Conservation (phyloP, 805 yeast genomes). For the Candida quercuum region DNA sequence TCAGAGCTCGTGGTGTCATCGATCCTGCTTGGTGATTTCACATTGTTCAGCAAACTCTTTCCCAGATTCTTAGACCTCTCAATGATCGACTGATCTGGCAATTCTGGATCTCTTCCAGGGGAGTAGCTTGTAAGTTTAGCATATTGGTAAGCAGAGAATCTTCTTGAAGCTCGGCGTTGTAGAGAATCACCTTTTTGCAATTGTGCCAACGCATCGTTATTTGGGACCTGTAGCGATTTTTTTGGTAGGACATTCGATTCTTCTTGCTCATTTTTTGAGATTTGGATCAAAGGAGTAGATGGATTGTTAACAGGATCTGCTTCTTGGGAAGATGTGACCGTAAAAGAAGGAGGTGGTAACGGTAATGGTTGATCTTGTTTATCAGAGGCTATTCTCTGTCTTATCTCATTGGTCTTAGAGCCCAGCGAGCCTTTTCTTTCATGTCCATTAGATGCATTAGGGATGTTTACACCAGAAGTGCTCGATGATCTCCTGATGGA, state of each 20-base stretch:
- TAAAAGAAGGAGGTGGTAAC: neutral
- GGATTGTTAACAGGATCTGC: too few relatives aligned
- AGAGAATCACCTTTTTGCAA: constrained; percentile 78
- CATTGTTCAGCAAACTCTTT: too few relatives aligned
- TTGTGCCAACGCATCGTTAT: constrained; percentile 61
- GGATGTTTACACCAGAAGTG: constrained; percentile 1
- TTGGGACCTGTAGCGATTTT: neutral
- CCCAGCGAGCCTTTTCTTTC: neutral
- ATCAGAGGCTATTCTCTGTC: neutral
- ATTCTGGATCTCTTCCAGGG: constrained; percentile 24
- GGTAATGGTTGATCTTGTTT: neutral
- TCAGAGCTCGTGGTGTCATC: neutral
- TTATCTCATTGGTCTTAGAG: too few relatives aligned
- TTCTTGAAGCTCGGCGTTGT: constrained; percentile 87
- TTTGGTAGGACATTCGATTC: neutral
- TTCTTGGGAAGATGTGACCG: neutral
- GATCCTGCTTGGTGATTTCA: too few relatives aligned
- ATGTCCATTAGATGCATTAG: too few relatives aligned
- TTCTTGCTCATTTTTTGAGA: too few relatives aligned
- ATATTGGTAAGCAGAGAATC: constrained; percentile 91
- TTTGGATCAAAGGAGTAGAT: too few relatives aligned
- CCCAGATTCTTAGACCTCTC: constrained; percentile 13
- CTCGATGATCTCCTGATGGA: constrained; percentile 4
- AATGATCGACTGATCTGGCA: constrained; percentile 19
- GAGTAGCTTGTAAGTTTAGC: constrained; percentile 60